Evolutionary conservation across 2,329 filamentous ascomycete genomes (phyloP).

Genomic region (Rhynchosporium secalis): DNA sequence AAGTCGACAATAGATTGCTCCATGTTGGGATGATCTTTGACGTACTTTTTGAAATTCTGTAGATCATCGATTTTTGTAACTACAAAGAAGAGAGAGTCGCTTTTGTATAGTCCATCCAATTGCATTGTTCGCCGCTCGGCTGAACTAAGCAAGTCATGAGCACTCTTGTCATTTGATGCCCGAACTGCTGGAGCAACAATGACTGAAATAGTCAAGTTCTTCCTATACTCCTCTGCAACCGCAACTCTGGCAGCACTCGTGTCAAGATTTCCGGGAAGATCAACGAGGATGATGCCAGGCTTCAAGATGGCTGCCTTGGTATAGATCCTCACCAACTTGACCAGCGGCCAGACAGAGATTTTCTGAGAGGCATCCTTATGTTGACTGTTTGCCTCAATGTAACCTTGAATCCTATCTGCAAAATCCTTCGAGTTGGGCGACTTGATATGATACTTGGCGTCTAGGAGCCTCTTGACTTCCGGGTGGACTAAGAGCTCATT

Average conservation of each 20-base stretch:
- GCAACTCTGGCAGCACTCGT: constrained; percentile 26
- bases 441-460: no score
- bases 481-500: constrained; percentile 20
- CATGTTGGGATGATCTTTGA: constrained; percentile 12
- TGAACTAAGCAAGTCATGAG: constrained; percentile 26
- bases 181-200: constrained; percentile 23
- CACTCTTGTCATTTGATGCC: constrained; percentile 24
- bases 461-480: constrained; percentile 10
- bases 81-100: constrained; percentile 27
- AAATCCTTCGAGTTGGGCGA: no score
- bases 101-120: constrained; percentile 26
- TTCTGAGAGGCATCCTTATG: no score
- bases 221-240: constrained; percentile 21
- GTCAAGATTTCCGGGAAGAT: constrained; percentile 30
- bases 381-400: no score
- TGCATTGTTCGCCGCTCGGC: constrained; percentile 21
- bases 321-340: constrained; percentile 25
- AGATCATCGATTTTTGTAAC: constrained; percentile 24
- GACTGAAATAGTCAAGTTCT: constrained; percentile 8
- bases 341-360: constrained; percentile 27
- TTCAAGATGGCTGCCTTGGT: constrained; percentile 21
- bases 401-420: no score
- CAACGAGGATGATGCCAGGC: constrained; percentile 27
- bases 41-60: neutral
- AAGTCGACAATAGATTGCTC: constrained; percentile 14